Evolutionary conservation across 2,329 filamentous ascomycete genomes (phyloP), one percentile per base, ranked within the genome.

Genomic region (Ascochyta lentis): DNA sequence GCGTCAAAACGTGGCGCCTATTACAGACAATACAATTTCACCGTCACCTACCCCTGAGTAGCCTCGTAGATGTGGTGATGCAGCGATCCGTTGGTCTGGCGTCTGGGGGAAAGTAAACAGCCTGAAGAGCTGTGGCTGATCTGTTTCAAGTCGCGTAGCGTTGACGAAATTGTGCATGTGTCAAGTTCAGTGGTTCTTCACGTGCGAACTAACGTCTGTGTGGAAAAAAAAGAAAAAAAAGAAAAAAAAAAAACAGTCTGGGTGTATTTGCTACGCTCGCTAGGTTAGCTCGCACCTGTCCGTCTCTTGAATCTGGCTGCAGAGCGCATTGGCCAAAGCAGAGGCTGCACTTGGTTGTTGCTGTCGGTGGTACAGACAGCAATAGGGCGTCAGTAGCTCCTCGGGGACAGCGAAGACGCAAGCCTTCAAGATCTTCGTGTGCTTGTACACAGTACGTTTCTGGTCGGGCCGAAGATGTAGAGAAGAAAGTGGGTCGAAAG

Each of bases 31-130:
- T 37, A 43, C 38, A 47, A 56, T 56, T 33, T 47, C 53, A 56
- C 38, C 15, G 37, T 35, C 19, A 15, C 6, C 42, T 50, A 51
- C 53, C 53, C 47, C 53, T 56, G 53, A 51, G 43, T 51, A 56
- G 42, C 42, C 47, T 33, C 43, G 47, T 47, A 43, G 38, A 29
- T 37, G 38, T 27, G 34, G 27, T 39, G 6, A 16, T 43, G 15
- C 24, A 51, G 53, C 48, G 47, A 56, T 56, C 53, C 16, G 53
- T 48, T 51, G 47, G 48, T 56, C 53, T 56, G 38, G 48, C 53
- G 42, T 39, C 53, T n/a, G 43, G 47, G 47, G 47, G 24, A 29
- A 43, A 42, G 38, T 34, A 51, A 47, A 48, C 33, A 47, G 53
- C 9, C 31, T 51, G 38, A 47, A 47, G 24, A 51, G 19, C 16